phyloP scores from a whole-genome alignment of 1,284 basidiomycete species.

The Lignosus rhinocerotis region DNA sequence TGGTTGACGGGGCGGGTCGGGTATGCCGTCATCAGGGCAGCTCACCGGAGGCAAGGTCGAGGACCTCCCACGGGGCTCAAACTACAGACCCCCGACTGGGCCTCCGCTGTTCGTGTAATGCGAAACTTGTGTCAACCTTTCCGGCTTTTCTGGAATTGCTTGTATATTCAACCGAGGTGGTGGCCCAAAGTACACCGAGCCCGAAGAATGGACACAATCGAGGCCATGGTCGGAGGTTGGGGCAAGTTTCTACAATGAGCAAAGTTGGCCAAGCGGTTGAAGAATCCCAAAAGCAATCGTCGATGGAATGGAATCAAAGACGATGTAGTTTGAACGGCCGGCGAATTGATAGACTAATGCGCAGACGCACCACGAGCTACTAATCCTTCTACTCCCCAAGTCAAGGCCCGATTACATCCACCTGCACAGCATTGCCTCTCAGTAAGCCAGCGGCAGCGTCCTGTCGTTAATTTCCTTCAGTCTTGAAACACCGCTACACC shows the following conservation, averaged over 20 bases:
- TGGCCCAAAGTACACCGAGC: background rate
- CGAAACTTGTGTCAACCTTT: background rate
- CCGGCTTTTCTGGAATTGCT: background rate
- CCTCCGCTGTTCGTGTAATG: background rate
- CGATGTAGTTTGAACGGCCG: background rate
- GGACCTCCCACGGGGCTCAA: background rate
- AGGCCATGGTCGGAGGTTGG: too few species aligned
- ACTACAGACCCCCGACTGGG: background rate
- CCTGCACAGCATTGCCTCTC: background rate
- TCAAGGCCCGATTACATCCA: background rate
- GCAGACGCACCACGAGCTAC: background rate
- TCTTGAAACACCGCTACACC: background rate
- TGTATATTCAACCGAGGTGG: background rate
- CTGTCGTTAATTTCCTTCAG: background rate
- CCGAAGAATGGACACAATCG: too few species aligned
- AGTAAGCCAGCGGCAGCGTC: background rate
- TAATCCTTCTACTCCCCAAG: background rate
- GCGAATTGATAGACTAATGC: background rate
- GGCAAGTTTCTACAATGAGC: too few species aligned
- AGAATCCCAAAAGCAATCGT: background rate
- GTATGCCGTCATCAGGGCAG: background rate
- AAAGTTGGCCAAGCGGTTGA: background rate
- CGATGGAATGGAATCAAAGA: background rate
- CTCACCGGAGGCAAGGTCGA: background rate
- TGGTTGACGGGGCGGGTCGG: background rate